Conservation (phyloP, 108 stramenopile genomes). For the Parmales sp. region DNA sequence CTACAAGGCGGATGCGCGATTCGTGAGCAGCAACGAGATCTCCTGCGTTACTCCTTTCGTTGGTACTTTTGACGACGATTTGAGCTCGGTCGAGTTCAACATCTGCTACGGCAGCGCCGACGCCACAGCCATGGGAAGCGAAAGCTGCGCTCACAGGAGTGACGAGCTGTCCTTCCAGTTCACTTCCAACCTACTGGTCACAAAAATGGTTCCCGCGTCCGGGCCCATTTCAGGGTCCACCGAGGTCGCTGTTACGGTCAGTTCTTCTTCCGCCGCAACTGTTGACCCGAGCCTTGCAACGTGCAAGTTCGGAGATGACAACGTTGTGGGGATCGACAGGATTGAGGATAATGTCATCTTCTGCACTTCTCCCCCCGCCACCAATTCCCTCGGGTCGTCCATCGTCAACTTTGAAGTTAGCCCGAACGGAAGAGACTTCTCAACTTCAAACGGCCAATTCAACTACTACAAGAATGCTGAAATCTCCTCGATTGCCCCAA, state of each 20-base stretch:
- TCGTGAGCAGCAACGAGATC: not conserved
- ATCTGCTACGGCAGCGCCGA: not conserved
- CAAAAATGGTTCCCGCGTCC: not conserved
- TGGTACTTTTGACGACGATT: not conserved
- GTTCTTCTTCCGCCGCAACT: too few species aligned
- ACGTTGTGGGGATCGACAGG: not conserved
- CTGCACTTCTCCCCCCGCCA: not conserved
- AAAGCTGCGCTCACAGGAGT: not conserved
- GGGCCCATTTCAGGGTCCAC: too few species aligned
- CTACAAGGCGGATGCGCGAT: not conserved
- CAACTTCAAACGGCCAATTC: constrained; percentile 16
- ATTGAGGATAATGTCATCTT: not conserved
- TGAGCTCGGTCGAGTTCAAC: not conserved
- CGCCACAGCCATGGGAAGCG: too few species aligned
- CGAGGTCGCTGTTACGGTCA: too few species aligned
- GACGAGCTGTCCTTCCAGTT: not conserved
- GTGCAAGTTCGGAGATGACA: not conserved
- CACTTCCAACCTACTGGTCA: not conserved
- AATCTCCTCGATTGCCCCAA: not conserved
- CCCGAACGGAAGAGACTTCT: constrained; percentile 29
- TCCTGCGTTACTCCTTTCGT: not conserved
- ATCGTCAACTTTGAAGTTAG: constrained; percentile 23
- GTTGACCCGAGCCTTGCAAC: too few species aligned
- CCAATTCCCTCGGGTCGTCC: not conserved
- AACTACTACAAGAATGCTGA: constrained; percentile 15